These are phyloP conservation scores for Pugionium dolabratum DNA, from an alignment of 345 rosid genomes.

Conservation along the genomic window DNA sequence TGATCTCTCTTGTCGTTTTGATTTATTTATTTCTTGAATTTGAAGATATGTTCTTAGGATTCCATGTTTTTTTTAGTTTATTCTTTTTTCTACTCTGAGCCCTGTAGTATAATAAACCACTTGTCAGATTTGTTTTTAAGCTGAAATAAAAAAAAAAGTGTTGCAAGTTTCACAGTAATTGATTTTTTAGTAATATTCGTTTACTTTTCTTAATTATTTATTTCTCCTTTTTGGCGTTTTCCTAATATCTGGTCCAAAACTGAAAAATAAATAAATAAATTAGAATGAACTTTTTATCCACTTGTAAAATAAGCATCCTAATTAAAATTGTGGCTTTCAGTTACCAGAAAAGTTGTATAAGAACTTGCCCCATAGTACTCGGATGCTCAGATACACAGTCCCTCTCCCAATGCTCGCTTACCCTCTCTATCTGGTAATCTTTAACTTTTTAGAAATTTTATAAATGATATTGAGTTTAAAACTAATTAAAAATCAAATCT, in stretches of 20 bases:
- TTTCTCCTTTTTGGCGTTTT: too few relatives aligned
- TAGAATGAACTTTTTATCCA: too few relatives aligned
- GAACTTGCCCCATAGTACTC: conserved; percentile 42
- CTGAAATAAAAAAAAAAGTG: not conserved
- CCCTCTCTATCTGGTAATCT: conserved; percentile 64
- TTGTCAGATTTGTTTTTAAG: conserved; percentile 8
- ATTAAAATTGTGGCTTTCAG: conserved; percentile 34
- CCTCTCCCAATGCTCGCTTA: conserved; percentile 73
- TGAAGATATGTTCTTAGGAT: conserved; percentile 2
- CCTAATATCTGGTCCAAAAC: too few relatives aligned
- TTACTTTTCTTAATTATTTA: not conserved
- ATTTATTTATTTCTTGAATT: not conserved
- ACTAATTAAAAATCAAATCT: not conserved
- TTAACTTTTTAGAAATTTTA: not conserved
- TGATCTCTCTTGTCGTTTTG: not conserved
- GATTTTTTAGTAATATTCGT: not conserved
- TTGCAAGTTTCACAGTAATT: conserved; percentile 16
- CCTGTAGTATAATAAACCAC: not conserved
- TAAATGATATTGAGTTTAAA: not conserved
- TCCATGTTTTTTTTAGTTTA: not conserved
- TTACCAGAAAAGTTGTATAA: conserved; percentile 61
- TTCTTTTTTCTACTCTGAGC: not conserved
- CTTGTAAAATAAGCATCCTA: too few relatives aligned
- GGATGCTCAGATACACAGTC: conserved; percentile 56
- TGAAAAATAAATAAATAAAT: too few relatives aligned